Evolutionary conservation across 495 filamentous ascomycete species (phyloP).

Genomic region (Apodospora peruviana): DNA sequence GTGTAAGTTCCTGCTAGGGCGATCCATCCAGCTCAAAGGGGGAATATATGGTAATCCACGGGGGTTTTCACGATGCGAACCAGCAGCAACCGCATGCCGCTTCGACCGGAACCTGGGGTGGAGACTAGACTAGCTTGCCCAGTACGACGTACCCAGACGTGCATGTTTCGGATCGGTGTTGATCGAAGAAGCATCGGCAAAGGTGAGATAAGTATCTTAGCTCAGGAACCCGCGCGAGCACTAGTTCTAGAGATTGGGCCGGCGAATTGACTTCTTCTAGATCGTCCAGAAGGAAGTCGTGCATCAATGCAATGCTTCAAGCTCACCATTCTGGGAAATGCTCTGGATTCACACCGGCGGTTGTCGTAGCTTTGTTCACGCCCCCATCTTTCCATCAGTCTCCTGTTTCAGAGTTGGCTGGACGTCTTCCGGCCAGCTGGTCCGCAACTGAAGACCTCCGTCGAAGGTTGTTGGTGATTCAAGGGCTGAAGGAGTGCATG

Average conservation of each 20-base stretch:
- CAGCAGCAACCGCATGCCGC: background rate
- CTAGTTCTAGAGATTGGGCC: background rate
- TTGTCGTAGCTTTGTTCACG: background rate
- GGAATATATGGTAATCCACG: background rate
- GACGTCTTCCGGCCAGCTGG: constrained; percentile 15
- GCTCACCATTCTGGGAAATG: too few relatives aligned
- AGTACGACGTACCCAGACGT: background rate
- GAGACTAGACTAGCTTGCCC: background rate
- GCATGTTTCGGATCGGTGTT: background rate
- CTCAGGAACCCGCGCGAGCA: background rate
- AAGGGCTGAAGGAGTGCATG: constrained; percentile 14
- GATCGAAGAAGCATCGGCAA: background rate
- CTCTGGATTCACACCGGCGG: too few relatives aligned
- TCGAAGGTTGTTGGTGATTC: constrained; percentile 12
- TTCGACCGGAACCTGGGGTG: background rate
- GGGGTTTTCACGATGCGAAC: background rate
- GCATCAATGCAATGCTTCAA: background rate
- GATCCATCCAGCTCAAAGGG: too few relatives aligned
- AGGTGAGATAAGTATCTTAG: background rate
- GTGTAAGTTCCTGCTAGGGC: too few relatives aligned
- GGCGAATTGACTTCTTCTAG: background rate
- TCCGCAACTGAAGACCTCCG: background rate
- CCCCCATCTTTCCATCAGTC: constrained; percentile 10
- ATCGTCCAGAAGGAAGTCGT: background rate
- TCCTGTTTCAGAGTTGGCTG: constrained; percentile 26